Conservation (phyloP, 371 early-diverging fungal species). For the Zopfochytrium polystomum region DNA sequence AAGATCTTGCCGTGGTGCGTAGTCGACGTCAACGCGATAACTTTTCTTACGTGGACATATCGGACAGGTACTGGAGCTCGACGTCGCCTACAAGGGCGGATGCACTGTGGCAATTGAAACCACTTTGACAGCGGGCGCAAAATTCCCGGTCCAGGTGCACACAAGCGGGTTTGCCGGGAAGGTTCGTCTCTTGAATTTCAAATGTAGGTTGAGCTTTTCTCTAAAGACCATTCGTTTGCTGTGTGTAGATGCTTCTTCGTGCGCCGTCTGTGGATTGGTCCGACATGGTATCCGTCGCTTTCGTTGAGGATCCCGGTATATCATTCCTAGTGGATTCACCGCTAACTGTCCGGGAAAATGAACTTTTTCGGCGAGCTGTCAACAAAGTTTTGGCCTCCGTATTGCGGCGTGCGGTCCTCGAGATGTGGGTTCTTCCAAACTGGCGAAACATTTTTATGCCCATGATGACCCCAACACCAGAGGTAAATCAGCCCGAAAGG, state of each 20-base stretch:
- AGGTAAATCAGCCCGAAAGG: conserved; percentile 21
- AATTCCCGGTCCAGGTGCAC: conserved; percentile 42
- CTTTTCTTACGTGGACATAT: conserved; percentile 1
- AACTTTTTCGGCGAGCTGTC: conserved; percentile 41
- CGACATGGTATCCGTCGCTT: conserved; percentile 48
- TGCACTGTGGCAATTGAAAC: conserved; percentile 43
- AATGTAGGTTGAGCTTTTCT: conserved; percentile 5
- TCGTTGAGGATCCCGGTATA: conserved; percentile 51
- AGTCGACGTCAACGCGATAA: not conserved
- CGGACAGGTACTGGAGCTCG: conserved; percentile 36
- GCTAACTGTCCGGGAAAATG: conserved; percentile 45
- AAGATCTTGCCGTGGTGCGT: conserved; percentile 47
- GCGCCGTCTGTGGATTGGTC: conserved; percentile 38
- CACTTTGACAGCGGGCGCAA: conserved; percentile 38
- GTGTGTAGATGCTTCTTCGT: conserved; percentile 37
- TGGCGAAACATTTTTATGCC: conserved; percentile 51
- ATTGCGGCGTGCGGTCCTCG: conserved; percentile 44
- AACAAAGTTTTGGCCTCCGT: conserved; percentile 39
- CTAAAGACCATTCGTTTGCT: too few relatives aligned
- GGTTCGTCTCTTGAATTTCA: conserved; percentile 12
- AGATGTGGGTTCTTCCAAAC: conserved; percentile 50
- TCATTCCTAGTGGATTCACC: conserved; percentile 47
- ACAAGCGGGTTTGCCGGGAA: conserved; percentile 35
- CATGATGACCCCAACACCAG: conserved; percentile 42
- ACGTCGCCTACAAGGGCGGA: conserved; percentile 46